These are phyloP conservation scores for Ophiostoma himal-ulmi DNA, from an alignment of 2,329 filamentous ascomycete genomes.

Conservation along the genomic window DNA sequence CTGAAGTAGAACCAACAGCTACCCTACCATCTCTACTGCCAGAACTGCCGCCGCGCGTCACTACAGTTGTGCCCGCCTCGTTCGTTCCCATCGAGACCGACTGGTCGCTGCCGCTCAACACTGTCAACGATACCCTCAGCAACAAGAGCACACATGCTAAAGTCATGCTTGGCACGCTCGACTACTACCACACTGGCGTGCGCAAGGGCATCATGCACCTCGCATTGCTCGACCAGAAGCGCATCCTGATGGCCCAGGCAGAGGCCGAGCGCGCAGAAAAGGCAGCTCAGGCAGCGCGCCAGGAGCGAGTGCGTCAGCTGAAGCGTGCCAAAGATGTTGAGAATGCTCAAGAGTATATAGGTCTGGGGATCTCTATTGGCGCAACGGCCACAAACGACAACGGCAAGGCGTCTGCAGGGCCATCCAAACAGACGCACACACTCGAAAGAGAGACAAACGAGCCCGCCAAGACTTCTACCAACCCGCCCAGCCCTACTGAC, in stretches of 20 bases:
- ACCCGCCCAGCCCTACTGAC: neutral
- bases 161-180: slow-evolving; percentile 31
- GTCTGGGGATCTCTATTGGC: neutral
- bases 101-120: slow-evolving; percentile 29
- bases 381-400: slow-evolving; percentile 19
- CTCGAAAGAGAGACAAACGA: neutral
- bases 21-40: slow-evolving; percentile 19
- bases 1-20: neutral
- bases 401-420: neutral
- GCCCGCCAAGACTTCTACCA: neutral
- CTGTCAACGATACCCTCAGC: slow-evolving; percentile 25
- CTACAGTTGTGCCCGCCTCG: slow-evolving; percentile 30
- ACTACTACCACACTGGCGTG: slow-evolving; percentile 32
- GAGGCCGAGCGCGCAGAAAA: slow-evolving; percentile 14
- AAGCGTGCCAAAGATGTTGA: neutral
- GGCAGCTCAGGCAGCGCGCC: neutral
- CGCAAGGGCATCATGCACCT: slow-evolving; percentile 33
- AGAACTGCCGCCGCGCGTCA: slow-evolving; percentile 24
- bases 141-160: slow-evolving; percentile 31
- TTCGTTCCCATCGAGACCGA: slow-evolving; percentile 35
- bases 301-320: slow-evolving; percentile 1
- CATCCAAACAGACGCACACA: neutral
- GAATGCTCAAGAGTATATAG: neutral
- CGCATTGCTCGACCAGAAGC: slow-evolving; percentile 34
- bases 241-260: slow-evolving; percentile 29